Evolutionary conservation across 139 green algal species (phyloP).

Genomic region (Chlorella sp.): DNA sequence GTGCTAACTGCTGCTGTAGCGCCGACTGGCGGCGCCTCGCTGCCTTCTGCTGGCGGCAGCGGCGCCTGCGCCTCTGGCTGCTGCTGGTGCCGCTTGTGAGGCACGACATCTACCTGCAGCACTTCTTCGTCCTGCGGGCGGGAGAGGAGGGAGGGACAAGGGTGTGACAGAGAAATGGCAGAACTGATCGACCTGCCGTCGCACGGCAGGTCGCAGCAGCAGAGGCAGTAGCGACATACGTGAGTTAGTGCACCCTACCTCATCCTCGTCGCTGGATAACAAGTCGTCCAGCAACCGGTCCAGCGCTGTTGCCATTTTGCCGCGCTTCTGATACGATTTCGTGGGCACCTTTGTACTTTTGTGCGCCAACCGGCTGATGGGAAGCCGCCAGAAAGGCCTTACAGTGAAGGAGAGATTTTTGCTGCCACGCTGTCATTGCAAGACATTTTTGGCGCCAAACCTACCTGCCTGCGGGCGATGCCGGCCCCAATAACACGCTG

Average conservation of each 20-base stretch:
- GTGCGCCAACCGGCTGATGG: not conserved
- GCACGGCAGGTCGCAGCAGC: not conserved
- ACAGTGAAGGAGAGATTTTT: too few species aligned
- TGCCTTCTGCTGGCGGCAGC: not conserved
- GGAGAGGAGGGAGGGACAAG: not conserved
- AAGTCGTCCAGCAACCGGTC: constrained; percentile 23
- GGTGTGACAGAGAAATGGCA: not conserved
- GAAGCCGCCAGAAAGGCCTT: too few species aligned
- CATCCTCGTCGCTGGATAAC: constrained; percentile 21
- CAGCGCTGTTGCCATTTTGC: not conserved
- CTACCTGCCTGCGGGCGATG: too few species aligned
- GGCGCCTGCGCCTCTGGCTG: not conserved
- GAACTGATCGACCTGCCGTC: not conserved
- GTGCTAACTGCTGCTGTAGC: not conserved
- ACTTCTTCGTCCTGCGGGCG: not conserved
- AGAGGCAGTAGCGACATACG: not conserved
- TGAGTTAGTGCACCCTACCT: not conserved
- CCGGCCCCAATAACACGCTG: too few species aligned
- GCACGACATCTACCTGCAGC: not conserved
- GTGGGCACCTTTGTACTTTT: not conserved
- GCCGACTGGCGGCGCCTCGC: not conserved
- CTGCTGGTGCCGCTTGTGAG: not conserved
- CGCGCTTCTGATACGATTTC: not conserved
- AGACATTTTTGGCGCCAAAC: too few species aligned
- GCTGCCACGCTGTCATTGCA: too few species aligned